Conservation (phyloP, 2,329 filamentous ascomycete genomes). For the Aspergillus niger region DNA sequence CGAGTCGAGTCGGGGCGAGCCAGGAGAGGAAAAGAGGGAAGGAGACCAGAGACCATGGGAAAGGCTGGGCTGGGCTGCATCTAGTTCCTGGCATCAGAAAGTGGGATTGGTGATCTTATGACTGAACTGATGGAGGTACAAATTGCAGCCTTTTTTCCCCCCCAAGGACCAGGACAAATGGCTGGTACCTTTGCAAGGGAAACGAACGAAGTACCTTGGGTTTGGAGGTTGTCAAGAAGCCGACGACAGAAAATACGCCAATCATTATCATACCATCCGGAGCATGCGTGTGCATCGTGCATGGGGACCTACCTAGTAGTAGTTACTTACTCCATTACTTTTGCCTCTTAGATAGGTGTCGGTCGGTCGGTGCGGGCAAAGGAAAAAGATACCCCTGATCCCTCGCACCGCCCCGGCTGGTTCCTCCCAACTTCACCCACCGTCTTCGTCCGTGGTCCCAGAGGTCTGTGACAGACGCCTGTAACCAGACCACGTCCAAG, state of each 20-base stretch:
- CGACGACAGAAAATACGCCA: neutral
- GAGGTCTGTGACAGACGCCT: slow-evolving; percentile 20
- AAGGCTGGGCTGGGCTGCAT: neutral
- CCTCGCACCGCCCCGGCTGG: slow-evolving; percentile 14
- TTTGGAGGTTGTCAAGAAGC: neutral
- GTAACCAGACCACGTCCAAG: neutral
- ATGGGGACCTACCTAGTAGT: neutral
- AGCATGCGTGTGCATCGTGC: neutral
- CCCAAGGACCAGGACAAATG: neutral
- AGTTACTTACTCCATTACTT: neutral
- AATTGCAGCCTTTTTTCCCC: neutral
- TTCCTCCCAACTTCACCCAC: slow-evolving; percentile 11
- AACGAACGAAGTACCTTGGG: neutral
- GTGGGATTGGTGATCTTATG: neutral
- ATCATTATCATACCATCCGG: slow-evolving; percentile 5
- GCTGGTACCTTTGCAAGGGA: neutral
- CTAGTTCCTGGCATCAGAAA: slow-evolving; percentile 8
- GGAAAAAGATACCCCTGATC: slow-evolving; percentile 15
- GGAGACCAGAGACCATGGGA: neutral
- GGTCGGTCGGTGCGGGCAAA: neutral
- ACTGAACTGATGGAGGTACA: neutral
- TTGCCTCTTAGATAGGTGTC: no score
- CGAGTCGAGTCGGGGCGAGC: neutral
- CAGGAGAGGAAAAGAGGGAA: neutral
- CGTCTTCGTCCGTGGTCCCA: slow-evolving; percentile 20